Conservation (phyloP, 345 rosid genomes). For the Eucalyptus rudis region DNA sequence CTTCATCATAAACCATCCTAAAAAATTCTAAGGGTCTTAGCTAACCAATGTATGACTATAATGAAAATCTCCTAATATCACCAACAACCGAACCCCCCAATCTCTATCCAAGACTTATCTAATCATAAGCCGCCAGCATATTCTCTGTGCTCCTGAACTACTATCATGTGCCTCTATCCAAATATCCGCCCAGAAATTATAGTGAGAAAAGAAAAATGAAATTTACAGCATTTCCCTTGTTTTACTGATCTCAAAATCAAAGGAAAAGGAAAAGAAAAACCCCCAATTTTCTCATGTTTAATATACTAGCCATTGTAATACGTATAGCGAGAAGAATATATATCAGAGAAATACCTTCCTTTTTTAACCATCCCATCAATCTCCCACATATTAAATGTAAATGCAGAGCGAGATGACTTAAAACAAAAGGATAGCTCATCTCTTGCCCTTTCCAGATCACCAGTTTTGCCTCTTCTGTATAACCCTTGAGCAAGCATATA, state of each 20-base stretch:
- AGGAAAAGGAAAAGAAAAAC: background rate
- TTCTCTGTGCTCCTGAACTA: background rate
- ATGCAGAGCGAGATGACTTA: slow-evolving; percentile 82
- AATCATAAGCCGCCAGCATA: background rate
- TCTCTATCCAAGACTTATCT: background rate
- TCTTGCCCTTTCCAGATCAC: slow-evolving; percentile 86
- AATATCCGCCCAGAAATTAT: background rate
- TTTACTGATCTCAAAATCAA: background rate
- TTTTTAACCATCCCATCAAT: slow-evolving; percentile 96
- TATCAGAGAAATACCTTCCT: slow-evolving; percentile 46
- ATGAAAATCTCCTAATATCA: background rate
- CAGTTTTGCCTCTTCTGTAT: slow-evolving; percentile 51
- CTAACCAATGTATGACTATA: background rate
- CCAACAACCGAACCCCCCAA: background rate
- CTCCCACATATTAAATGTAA: slow-evolving; percentile 99
- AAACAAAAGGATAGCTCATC: slow-evolving; percentile 94
- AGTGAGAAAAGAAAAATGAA: background rate
- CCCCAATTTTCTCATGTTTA: background rate
- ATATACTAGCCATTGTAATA: background rate
- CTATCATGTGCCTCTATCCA: background rate
- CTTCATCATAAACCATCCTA: background rate
- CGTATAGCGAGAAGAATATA: background rate
- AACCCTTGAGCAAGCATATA: slow-evolving; percentile 90
- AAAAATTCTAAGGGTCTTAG: background rate
- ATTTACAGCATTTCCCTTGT: background rate